Percentiles rank a stretch among this genome's conserved stretches.
phyloP scores from a whole-genome alignment of 345 rosid species.

The Populus simonii region DNA sequence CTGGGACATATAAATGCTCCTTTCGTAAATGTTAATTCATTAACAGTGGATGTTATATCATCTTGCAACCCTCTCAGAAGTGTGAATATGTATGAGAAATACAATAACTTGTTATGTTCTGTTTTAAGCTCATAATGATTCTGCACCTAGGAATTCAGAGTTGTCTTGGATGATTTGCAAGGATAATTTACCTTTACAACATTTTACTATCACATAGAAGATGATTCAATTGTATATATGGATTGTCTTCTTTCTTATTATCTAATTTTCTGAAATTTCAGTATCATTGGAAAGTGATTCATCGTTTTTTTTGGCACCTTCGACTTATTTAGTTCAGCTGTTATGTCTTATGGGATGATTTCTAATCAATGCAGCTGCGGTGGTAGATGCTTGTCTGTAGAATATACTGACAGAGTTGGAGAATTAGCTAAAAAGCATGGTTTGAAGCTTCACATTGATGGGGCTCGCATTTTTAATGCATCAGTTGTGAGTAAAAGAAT shows the following conservation, averaged over 20 bases:
- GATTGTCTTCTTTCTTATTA: not conserved
- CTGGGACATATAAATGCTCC: not conserved
- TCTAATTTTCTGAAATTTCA: not conserved
- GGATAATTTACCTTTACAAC: not conserved
- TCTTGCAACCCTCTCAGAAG: not conserved
- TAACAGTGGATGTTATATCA: not conserved
- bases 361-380: conserved; percentile 57
- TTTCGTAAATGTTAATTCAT: too few species aligned
- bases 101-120: not conserved
- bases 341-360: conserved; percentile 5
- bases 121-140: not conserved
- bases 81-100: not conserved
- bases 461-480: conserved; percentile 95
- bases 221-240: not conserved
- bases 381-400: conserved; percentile 72
- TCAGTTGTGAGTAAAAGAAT: conserved; percentile 58
- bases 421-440: conserved; percentile 76
- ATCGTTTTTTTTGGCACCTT: not conserved
- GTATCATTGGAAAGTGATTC: not conserved
- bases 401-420: conserved; percentile 69
- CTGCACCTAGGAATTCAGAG: not conserved
- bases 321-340: not conserved
- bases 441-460: conserved; percentile 90
- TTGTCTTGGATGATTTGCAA: not conserved
- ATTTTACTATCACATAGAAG: not conserved